Percentiles rank a stretch among this genome's conserved stretches.
Conservation (phyloP, 306 rosid species). For the Begonia loranthoides region DNA sequence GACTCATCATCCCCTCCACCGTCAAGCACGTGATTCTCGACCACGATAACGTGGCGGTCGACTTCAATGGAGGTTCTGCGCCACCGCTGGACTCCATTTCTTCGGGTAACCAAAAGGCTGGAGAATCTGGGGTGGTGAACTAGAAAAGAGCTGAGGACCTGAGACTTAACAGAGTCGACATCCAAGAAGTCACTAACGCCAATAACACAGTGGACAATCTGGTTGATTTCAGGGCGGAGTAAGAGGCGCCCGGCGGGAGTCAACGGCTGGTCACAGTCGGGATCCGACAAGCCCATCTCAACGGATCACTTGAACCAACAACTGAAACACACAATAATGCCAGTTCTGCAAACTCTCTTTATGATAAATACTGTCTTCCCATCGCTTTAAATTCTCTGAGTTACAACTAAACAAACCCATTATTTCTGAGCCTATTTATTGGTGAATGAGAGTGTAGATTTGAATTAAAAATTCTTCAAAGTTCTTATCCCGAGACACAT, state of each 20-base stretch:
- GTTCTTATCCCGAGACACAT: too few relatives aligned
- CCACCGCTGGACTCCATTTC: conserved; percentile 59
- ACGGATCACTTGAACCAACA: background rate
- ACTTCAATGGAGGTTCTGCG: conserved; percentile 37
- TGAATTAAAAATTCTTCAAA: too few relatives aligned
- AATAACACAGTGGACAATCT: conserved; percentile 43
- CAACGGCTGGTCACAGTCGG: conserved; percentile 38
- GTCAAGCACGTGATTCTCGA: conserved; percentile 12
- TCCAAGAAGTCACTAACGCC: conserved; percentile 47
- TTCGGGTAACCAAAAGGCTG: conserved; percentile 51
- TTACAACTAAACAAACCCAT: too few relatives aligned
- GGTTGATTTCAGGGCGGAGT: conserved; percentile 42
- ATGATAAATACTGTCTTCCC: background rate
- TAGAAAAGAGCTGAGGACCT: conserved; percentile 25
- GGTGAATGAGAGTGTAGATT: background rate
- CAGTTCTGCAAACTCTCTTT: too few relatives aligned
- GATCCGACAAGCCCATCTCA: conserved; percentile 6
- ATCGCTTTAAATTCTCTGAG: background rate
- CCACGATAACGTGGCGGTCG: conserved; percentile 27
- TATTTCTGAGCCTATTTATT: too few relatives aligned
- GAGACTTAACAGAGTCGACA: conserved; percentile 18
- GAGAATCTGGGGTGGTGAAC: conserved; percentile 54
- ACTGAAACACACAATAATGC: background rate
- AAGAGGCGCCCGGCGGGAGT: conserved; percentile 73
- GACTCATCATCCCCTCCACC: conserved; percentile 9